Base-by-base conservation (phyloP, 1,284 basidiomycete species). In the Cryptococcus neoformans region DNA sequence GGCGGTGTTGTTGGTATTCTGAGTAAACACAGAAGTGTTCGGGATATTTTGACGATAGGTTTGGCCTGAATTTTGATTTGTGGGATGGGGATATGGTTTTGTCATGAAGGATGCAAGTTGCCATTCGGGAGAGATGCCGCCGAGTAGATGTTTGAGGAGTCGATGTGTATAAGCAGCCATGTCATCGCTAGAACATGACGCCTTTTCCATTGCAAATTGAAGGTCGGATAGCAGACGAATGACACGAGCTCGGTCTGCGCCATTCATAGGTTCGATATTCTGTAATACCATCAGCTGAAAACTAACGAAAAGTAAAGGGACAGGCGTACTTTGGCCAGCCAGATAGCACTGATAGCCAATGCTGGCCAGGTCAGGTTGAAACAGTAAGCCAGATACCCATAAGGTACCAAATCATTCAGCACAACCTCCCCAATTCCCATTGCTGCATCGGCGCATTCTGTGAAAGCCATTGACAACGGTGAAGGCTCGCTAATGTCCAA, bases 161-260 rank as follows among this genome's bases (percentile, higher is more conserved):
- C 66, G 62, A 54, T 66, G 62, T 10, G 58, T 66, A 52, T 66
- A 68, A n/a, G 64, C 59, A 6, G 64, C 39, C 66, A 68, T 68
- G 53, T 68, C 66, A 51, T 68, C 66, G 0, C 60, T 55, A 8
- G 57, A 54, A 21, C 56, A 42, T 3, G 64, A 64, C 12, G 62
- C 61, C 37, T 59, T 57, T 4, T 51, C 53, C 4, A 59, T 66
- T 6, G 59, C 60, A 16, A 54, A 56, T 3, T 56, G 53, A 0
- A 58, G 59, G 17, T 56, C 58, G 14, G 59, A 56, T n/a, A 68
- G 56, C 9, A 42, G 41, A 7, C 53, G 54, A 12, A 68, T 59
- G 10, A 63, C 60, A 38, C 59, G 58, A 3, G 47, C 44, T 21
- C 64, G 62, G 52, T 66, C 66, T 2, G 44, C 36, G 17, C 53